phyloP scores from a whole-genome alignment of 1,284 basidiomycete species.

The Trichosporon inkin region DNA sequence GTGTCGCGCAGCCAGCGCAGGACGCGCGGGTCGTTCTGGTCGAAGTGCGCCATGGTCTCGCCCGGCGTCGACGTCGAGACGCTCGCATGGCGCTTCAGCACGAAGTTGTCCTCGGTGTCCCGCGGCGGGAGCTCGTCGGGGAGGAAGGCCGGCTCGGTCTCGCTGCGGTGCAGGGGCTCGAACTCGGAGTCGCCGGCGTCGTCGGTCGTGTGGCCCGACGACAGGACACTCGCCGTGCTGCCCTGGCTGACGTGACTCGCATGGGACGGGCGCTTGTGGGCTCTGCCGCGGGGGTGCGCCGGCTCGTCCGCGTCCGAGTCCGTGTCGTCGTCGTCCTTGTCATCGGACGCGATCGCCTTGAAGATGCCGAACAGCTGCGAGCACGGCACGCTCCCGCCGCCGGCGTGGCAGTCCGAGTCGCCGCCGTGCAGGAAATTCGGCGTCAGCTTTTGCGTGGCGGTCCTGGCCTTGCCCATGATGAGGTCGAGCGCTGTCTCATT shows the following conservation, averaged over 20 bases:
- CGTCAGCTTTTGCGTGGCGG: not conserved
- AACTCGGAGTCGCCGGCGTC: not conserved
- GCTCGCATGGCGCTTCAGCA: not conserved
- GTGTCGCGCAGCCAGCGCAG: constrained; percentile 28
- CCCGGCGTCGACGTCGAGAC: constrained; percentile 10
- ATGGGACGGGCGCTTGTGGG: not conserved
- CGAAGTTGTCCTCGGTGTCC: not conserved
- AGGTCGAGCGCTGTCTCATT: not conserved
- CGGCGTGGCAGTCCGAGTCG: not conserved
- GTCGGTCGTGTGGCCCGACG: not conserved
- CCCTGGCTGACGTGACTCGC: not conserved
- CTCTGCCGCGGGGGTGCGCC: not conserved
- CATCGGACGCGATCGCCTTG: constrained; percentile 34
- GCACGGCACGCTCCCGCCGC: constrained; percentile 15
- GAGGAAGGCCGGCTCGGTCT: not conserved
- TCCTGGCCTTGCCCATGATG: not conserved
- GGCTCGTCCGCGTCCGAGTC: constrained; percentile 15
- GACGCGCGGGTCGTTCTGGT: constrained; percentile 16
- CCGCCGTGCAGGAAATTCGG: not conserved
- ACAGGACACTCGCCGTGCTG: not conserved
- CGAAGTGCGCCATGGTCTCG: not conserved
- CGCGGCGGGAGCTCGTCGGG: not conserved
- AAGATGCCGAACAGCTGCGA: constrained; percentile 42
- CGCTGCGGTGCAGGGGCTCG: not conserved
- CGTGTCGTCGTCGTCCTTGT: constrained; percentile 19